phyloP scores from a whole-genome alignment of 2,329 filamentous ascomycete genomes.

The Aspergillus puulaauensis region DNA sequence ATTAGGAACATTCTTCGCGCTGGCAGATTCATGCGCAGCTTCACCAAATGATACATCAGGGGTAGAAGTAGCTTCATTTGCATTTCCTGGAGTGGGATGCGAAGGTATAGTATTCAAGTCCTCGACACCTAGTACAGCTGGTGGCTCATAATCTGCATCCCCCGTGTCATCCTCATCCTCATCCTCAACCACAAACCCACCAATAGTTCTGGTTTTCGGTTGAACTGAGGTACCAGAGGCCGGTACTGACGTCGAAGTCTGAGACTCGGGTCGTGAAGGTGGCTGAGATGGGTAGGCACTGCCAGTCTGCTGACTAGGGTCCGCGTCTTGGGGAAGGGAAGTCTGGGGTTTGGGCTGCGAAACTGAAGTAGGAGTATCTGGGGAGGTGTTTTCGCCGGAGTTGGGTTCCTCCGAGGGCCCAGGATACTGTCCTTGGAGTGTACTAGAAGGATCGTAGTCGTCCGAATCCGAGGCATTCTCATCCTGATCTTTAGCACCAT shows the following conservation, averaged over 20 bases:
- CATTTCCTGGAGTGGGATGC: conserved; percentile 56
- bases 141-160: conserved; percentile 55
- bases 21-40: conserved; percentile 51
- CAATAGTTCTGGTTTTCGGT: conserved; percentile 53
- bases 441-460: conserved; percentile 56
- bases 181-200: conserved; percentile 64
- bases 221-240: conserved; percentile 33
- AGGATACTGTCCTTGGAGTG: conserved; percentile 43
- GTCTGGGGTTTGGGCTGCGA: conserved; percentile 23
- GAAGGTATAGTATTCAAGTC: conserved; percentile 51
- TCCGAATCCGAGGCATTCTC: conserved; percentile 56
- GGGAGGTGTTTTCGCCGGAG: conserved; percentile 29
- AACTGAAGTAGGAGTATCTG: conserved; percentile 24
- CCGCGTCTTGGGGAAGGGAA: conserved; percentile 25
- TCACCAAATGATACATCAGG: conserved; percentile 63
- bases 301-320: conserved; percentile 29
- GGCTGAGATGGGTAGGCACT: conserved; percentile 30
- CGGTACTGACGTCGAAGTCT: conserved; percentile 32
- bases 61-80: conserved; percentile 55
- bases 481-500: conserved; percentile 53
- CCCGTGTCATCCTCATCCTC: conserved; percentile 57
- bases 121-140: conserved; percentile 50
- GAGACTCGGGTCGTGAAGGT: conserved; percentile 36
- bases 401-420: conserved; percentile 31
- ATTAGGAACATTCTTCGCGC: conserved; percentile 50